Evolutionary conservation across 306 rosid species (phyloP), one percentile per base, ranked within the genome.

Genomic region (Argentina anserina): DNA sequence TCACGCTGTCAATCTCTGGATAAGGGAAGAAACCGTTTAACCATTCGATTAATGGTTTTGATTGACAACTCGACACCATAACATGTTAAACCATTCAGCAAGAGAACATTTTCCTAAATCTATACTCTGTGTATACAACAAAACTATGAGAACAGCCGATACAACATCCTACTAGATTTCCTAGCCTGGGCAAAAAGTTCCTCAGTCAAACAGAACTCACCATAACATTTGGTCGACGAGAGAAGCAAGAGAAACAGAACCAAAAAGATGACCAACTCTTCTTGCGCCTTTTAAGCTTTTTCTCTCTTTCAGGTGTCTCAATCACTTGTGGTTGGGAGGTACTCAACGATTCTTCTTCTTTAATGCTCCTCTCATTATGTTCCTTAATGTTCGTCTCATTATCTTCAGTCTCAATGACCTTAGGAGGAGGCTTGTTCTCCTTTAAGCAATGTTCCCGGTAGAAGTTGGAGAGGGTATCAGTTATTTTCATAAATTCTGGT

Each of bases 401-500:
- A 39, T 56, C 68, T 68, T 81, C 76, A 34, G 25, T 59, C 75
- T 79, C 85, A 56, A 26, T 13, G 9, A 42, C 40, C 9, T 26
- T 47, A 12, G 71, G 21, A 55, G 69, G 28, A 76, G 75, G 62
- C n/a, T 25, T 18, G 5, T 39, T 63, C 64, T 69, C 80, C 49
- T 29, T 0, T 9, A 75, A 47, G 73, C 23, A 50, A 7, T 46
- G 18, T 7, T 62, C 33, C 17, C 61, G 75, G 40, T 78, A 83
- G 46, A 80, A 37, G 7, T 31, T 78, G 41, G 50, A 33, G 5
- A 89, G 82, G 33, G 29, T 61, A 33, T 58, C 72, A 7, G 76
- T 77, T 69, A 90, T 76, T 58, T 86, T 79, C 42, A 34, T 52
- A 63, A 87, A 90, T 37, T 87, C 91, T 3, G 89, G 96, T 9